These are phyloP conservation scores for Didymella keratinophila DNA, from an alignment of 2,329 filamentous ascomycete species.

Conservation along the genomic window DNA sequence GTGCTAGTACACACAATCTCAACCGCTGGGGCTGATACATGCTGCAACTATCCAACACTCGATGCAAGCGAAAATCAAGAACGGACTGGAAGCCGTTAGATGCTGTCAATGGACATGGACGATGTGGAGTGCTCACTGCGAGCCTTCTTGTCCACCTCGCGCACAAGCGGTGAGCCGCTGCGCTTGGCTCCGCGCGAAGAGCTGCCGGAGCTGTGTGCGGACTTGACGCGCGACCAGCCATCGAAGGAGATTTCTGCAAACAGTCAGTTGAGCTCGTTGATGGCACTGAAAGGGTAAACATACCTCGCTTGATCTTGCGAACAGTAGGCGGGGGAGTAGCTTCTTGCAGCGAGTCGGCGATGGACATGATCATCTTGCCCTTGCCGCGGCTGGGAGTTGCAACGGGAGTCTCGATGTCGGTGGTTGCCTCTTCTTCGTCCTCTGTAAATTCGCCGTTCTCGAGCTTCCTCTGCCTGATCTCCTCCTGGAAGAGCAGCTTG, in stretches of 20 bases:
- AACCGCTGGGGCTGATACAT: not conserved
- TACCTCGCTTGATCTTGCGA: conserved; percentile 68
- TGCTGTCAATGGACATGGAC: conserved; percentile 36
- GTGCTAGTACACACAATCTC: not conserved
- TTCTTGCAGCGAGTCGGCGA: conserved; percentile 57
- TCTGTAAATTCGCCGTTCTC: conserved; percentile 55
- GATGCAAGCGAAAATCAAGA: conserved; percentile 15
- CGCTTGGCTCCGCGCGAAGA: conserved; percentile 51
- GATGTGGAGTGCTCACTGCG: conserved; percentile 27
- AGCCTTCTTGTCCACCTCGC: conserved; percentile 39
- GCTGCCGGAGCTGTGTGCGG: conserved; percentile 44
- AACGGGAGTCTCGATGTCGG: conserved; percentile 58
- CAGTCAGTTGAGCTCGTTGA: conserved; percentile 10
- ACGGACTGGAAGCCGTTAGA: conserved; percentile 37
- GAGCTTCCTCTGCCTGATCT: conserved; percentile 55
- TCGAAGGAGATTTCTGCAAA: conserved; percentile 61
- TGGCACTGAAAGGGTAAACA: conserved; percentile 27
- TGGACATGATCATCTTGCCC: conserved; percentile 60
- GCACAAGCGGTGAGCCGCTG: conserved; percentile 41
- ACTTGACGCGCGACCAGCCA: conserved; percentile 72
- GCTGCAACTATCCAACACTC: not conserved
- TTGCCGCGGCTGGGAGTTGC: conserved; percentile 41
- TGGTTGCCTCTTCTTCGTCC: conserved; percentile 67
- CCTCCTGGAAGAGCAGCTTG: conserved; percentile 71
- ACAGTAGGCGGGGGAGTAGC: conserved; percentile 64